Evolutionary conservation across 495 filamentous ascomycete genomes (phyloP).

Genomic region (Xylaria palmicola): DNA sequence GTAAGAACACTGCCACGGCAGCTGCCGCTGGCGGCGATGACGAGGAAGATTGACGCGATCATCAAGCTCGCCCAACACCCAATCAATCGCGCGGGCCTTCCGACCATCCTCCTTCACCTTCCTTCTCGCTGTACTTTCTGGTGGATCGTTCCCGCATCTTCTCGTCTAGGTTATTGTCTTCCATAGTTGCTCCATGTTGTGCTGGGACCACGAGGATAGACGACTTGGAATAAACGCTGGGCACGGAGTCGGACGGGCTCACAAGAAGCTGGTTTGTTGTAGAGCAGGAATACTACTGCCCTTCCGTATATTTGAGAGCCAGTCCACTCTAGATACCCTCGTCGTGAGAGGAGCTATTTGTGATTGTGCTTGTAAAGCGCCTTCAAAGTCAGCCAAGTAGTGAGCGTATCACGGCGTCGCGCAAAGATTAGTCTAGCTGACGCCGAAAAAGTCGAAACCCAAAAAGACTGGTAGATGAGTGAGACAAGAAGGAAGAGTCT

Average conservation of each 20-base stretch:
- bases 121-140: neutral
- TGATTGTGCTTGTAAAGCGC: neutral
- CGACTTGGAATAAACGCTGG: neutral
- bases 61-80: neutral
- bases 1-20: constrained; percentile 32
- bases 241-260: neutral
- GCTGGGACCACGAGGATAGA: neutral
- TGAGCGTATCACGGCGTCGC: neutral
- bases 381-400: neutral
- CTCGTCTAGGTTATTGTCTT: neutral
- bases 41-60: constrained; percentile 32
- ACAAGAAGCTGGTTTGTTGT: neutral
- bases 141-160: neutral
- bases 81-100: neutral
- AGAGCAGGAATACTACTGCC: neutral
- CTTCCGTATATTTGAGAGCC: neutral
- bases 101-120: neutral
- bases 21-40: constrained; percentile 32
- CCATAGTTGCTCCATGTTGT: neutral
- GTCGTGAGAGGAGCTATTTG: neutral
- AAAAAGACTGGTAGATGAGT: neutral
- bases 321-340: neutral
- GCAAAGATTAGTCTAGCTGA: neutral
- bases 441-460: no score
- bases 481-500: neutral